Evolutionary conservation across 352 stramenopile species (phyloP).

Genomic region (Nothophytophthora sp.): DNA sequence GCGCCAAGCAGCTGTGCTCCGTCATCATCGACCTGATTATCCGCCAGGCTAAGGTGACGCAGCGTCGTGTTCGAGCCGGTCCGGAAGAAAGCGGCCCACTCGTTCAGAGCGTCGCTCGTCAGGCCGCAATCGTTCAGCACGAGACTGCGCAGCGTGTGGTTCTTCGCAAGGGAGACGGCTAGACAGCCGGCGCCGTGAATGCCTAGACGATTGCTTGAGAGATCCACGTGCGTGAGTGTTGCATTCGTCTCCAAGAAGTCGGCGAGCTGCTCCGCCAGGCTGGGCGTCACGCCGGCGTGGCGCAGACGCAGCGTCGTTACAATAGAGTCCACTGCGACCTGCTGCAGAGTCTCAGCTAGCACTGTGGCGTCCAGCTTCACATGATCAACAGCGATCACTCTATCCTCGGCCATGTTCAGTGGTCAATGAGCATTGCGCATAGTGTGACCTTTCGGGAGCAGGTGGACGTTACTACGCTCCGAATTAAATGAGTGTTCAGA

Average conservation of each 20-base stretch:
- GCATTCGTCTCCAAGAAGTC: constrained; percentile 50
- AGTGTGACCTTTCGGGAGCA: neutral
- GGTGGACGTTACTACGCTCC: no score
- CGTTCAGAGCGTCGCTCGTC: constrained; percentile 24
- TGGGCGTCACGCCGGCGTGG: constrained; percentile 33
- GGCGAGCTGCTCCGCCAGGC: constrained; percentile 41
- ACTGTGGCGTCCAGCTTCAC: constrained; percentile 31
- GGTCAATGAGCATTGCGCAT: neutral
- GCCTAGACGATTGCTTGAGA: constrained; percentile 35
- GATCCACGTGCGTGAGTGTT: constrained; percentile 38
- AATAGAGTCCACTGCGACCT: constrained; percentile 7
- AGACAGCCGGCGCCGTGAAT: constrained; percentile 38
- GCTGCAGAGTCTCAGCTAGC: constrained; percentile 23
- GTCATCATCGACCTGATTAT: constrained; percentile 45
- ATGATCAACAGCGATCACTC: constrained; percentile 6
- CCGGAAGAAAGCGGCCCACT: constrained; percentile 32
- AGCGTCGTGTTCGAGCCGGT: constrained; percentile 21
- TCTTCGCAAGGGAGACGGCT: constrained; percentile 38
- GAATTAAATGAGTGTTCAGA: no score
- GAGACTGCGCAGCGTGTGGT: constrained; percentile 21
- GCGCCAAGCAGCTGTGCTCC: constrained; percentile 20
- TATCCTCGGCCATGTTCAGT: neutral
- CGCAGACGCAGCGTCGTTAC: constrained; percentile 21
- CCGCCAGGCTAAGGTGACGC: constrained; percentile 31
- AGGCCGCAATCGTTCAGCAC: constrained; percentile 33